Base-by-base conservation (phyloP, 2,329 filamentous ascomycete genomes). In the Spiromastix sp. region DNA sequence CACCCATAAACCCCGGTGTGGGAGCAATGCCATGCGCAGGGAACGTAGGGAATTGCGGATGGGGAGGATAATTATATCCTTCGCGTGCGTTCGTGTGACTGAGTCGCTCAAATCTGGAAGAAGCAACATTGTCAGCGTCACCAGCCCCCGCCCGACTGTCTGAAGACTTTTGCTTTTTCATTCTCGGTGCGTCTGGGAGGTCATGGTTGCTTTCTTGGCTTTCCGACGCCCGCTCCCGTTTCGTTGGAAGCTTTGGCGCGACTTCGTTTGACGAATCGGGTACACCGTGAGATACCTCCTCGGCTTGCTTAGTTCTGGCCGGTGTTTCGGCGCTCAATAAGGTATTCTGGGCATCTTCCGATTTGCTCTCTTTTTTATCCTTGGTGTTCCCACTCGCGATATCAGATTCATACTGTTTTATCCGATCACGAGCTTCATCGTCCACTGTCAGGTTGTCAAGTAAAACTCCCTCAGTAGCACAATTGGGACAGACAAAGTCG, bases 401-500 rank as follows among this genome's bases (percentile, higher is more conserved):
- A 30, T 75, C 72, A 20, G 67, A 64, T 49, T 77, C 67, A 53
- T 81, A 95, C 25, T 74, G 74, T 63, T 84, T 82, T 46, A 94
- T 84, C 61, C 83, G 87, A 50, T 73, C 69, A 44, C 77, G 74
- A 42, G 78, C 74, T 48, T 91, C 85, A 46, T 85, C 81, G 62
- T 96, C 86, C 44, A 79, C 66, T 55, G 79, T 76, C 48, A 98
- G 74, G 62, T 94, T 82, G 71, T 95, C 89, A 64, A 96, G 83
- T 52, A 95, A 71, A 46, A 95, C 85, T 54, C 85, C 85, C 57
- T 94, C 86, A 44, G 81, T 82, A 63, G 84, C 77, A 70, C 91
- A 98, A 49, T 79, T 80, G 45, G 91, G 91, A 63, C 91, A 98
- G 62, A 87, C 72, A 65, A 98, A 86, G 72, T 98, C 91, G 74